Percentiles rank a stretch among this genome's conserved stretches.
phyloP scores from a whole-genome alignment of 306 rosid species.

The Pyrus communis region DNA sequence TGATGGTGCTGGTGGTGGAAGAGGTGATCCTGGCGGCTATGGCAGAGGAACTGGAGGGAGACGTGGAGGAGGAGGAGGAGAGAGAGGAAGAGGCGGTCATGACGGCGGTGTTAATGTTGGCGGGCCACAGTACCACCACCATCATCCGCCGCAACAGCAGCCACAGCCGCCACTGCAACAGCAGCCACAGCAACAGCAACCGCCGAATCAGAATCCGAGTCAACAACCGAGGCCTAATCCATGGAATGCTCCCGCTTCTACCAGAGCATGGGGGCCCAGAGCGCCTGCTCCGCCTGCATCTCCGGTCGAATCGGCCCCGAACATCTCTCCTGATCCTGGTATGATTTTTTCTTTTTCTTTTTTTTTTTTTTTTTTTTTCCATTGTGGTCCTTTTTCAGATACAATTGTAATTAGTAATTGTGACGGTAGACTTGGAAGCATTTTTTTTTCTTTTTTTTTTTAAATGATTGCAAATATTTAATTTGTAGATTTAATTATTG shows the following conservation, averaged over 20 bases:
- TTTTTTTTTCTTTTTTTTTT: no score
- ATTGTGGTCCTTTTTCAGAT: not conserved
- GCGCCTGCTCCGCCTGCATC: not conserved
- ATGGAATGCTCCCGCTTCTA: not conserved
- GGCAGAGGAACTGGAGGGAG: not conserved
- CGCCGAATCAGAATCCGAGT: not conserved
- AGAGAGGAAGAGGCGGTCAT: not conserved
- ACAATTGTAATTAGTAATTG: not conserved
- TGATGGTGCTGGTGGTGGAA: not conserved
- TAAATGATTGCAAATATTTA: not conserved
- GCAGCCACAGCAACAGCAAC: not conserved
- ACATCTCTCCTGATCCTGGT: not conserved
- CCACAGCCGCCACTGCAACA: not conserved
- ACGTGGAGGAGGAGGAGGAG: slow-evolving; percentile 2
- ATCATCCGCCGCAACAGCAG: not conserved
- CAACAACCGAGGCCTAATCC: not conserved
- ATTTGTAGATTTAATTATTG: not conserved
- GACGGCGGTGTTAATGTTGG: not conserved
- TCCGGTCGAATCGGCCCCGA: not conserved
- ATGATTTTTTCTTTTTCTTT: not conserved
- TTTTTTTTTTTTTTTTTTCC: not conserved
- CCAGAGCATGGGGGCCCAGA: not conserved
- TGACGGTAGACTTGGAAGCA: not conserved
- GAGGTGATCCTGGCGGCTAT: not conserved
- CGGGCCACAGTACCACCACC: not conserved